These are phyloP conservation scores for Lyophyllum semitale DNA, from an alignment of 768 basidiomycete species.

Conservation along the genomic window DNA sequence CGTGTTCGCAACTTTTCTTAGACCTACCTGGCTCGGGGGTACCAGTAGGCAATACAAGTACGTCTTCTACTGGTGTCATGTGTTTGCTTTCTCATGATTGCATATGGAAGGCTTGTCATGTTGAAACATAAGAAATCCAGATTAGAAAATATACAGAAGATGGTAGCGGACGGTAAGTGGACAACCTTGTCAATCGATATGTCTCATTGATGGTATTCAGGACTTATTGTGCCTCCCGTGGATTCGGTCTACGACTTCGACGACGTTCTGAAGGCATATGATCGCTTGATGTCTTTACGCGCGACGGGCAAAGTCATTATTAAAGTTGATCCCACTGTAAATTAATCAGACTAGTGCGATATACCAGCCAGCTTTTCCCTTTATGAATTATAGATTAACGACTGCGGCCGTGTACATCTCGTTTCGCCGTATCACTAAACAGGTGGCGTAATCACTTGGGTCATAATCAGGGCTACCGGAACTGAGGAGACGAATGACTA, in stretches of 20 bases:
- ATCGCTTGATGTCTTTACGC: slow-evolving; percentile 52
- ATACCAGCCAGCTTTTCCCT: background rate
- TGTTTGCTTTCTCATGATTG: background rate
- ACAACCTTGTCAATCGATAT: background rate
- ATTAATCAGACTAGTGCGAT: background rate
- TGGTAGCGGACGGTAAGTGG: slow-evolving; percentile 45
- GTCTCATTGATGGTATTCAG: slow-evolving; percentile 24
- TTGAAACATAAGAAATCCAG: slow-evolving; percentile 34
- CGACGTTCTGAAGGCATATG: slow-evolving; percentile 62
- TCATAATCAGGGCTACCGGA: no score
- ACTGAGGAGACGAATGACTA: no score
- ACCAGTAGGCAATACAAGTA: slow-evolving; percentile 48
- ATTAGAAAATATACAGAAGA: slow-evolving; percentile 32
- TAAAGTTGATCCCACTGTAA: slow-evolving; percentile 33
- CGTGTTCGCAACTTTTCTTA: slow-evolving; percentile 29
- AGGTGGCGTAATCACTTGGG: no score
- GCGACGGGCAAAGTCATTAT: slow-evolving; percentile 72
- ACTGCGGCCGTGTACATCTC: no score
- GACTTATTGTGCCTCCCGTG: slow-evolving; percentile 52
- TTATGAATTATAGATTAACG: no score
- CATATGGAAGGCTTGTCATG: slow-evolving; percentile 30
- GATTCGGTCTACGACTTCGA: slow-evolving; percentile 63
- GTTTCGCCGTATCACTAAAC: no score
- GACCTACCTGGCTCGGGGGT: slow-evolving; percentile 58
- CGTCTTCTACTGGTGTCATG: slow-evolving; percentile 15